phyloP scores from a whole-genome alignment of 2,329 filamentous ascomycete species.

The Sporothrix sp. region DNA sequence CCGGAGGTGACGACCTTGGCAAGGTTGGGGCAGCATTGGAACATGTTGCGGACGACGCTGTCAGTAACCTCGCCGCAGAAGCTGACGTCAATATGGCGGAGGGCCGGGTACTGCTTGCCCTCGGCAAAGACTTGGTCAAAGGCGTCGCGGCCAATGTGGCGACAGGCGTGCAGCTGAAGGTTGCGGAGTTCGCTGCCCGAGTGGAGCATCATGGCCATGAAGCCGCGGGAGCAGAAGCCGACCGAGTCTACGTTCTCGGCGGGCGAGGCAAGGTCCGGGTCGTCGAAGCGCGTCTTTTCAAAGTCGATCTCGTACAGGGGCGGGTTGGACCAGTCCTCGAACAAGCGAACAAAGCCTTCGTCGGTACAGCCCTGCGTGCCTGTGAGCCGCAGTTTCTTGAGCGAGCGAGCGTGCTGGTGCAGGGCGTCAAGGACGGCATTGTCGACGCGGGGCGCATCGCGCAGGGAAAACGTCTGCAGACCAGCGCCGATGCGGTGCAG shows the following conservation, averaged over 20 bases:
- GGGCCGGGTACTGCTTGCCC: slow-evolving; percentile 52
- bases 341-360: slow-evolving; percentile 60
- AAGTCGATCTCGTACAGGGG: slow-evolving; percentile 63
- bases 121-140: slow-evolving; percentile 65
- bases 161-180: slow-evolving; percentile 74
- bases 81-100: slow-evolving; percentile 65
- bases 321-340: slow-evolving; percentile 65
- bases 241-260: slow-evolving; percentile 54
- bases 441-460: slow-evolving; percentile 54
- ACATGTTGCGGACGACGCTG: slow-evolving; percentile 52
- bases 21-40: slow-evolving; percentile 52
- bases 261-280: slow-evolving; percentile 58
- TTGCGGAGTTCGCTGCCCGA: slow-evolving; percentile 57
- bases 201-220: slow-evolving; percentile 74
- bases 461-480: slow-evolving; percentile 70
- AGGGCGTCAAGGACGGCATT: slow-evolving; percentile 62
- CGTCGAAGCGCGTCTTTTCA: slow-evolving; percentile 65
- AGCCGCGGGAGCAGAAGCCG: slow-evolving; percentile 66
- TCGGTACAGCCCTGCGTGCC: slow-evolving; percentile 71
- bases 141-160: slow-evolving; percentile 63
- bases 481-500: slow-evolving; percentile 52
- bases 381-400: slow-evolving; percentile 72
- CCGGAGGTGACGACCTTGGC: slow-evolving; percentile 53
- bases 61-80: slow-evolving; percentile 64
- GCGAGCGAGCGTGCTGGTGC: slow-evolving; percentile 54